Evolutionary conservation across 2,329 filamentous ascomycete genomes (phyloP), one percentile per base, ranked within the genome.

Genomic region (Rhynchosporium secalis): DNA sequence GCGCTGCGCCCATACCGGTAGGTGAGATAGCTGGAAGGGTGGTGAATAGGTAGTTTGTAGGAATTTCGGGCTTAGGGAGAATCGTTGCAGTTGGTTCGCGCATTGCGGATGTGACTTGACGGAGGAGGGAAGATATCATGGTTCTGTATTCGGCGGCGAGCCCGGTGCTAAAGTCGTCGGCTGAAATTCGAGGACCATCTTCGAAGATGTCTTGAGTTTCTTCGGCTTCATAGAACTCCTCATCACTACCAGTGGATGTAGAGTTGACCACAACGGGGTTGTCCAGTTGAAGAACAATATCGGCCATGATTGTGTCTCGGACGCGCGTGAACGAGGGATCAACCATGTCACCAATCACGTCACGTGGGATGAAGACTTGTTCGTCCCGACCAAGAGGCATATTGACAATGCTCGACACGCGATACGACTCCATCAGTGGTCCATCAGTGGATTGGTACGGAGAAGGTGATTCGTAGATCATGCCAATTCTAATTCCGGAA

Each of bases 321-420:
- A 93, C 81, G 33, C 91, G 84, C 9, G 87, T 90, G 74, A 97
- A 97, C 62, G 93, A 88, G 13, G 92, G 90, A 75, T 97, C 94
- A 28, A 86, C 84, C 41, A 92, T 83, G 67, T 90, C 88, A 62
- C 89, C 86, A 33, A 92, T 86, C 31, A 94, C 84, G 62, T 92
- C 86, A 29, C 89, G 86, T 52, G 89, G 83, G 66, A 98, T 84
- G 72, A 91, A 90, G 26, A 97, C 86, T 66, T 88, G 90, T 76
- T 98, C 94, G 72, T 98, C 92, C 54, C 90, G 88, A 3, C 94
- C 94, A 3, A 99, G 80, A 0, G 89, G 84, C 46, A 93, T 83
- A 68, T 89, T 91, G 47, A 91, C 92, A 65, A 96, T 87, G 49
- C 90, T 89, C 62, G 89, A 90, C 47, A 98, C 87, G 61, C 88